Percentiles rank a stretch among this genome's conserved stretches.
phyloP scores from a whole-genome alignment of 2,329 filamentous ascomycete genomes.

The Acrocalymma vagum region DNA sequence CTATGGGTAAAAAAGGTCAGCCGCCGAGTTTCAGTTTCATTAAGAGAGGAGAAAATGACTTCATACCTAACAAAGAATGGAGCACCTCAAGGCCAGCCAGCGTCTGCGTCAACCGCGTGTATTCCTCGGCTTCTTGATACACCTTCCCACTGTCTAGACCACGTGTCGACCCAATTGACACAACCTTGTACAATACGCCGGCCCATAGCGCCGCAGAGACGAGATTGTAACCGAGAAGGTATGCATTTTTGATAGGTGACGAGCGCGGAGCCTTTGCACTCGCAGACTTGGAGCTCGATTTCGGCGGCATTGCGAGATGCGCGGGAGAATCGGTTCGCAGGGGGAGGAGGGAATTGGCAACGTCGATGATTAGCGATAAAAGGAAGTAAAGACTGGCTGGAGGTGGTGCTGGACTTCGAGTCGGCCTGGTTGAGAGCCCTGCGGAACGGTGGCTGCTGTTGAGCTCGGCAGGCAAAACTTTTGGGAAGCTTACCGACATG shows the following conservation, averaged over 20 bases:
- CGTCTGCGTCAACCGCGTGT: slow-evolving; percentile 83
- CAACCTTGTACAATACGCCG: slow-evolving; percentile 75
- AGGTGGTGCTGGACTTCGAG: too few relatives aligned
- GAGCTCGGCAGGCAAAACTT: slow-evolving; percentile 5
- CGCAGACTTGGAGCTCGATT: slow-evolving; percentile 13
- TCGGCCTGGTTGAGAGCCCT: too few relatives aligned
- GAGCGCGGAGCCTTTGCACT: slow-evolving; percentile 10
- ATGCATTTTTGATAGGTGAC: slow-evolving; percentile 51
- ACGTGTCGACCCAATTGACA: slow-evolving; percentile 57
- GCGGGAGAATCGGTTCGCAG: neutral
- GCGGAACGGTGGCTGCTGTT: too few relatives aligned
- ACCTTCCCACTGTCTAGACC: slow-evolving; percentile 56
- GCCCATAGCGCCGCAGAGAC: slow-evolving; percentile 80
- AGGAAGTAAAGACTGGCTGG: too few relatives aligned
- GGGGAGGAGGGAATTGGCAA: slow-evolving; percentile 5
- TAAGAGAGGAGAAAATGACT: neutral
- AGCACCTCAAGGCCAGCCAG: slow-evolving; percentile 83
- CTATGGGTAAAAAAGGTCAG: slow-evolving; percentile 52
- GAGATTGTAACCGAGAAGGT: slow-evolving; percentile 88
- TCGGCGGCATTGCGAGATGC: slow-evolving; percentile 33
- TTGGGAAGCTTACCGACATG: too few relatives aligned
- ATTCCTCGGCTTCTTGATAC: slow-evolving; percentile 69
- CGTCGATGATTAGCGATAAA: too few relatives aligned
- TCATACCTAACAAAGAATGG: slow-evolving; percentile 78
- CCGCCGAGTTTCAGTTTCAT: neutral